Base-by-base conservation (phyloP, 2,329 filamentous ascomycete genomes). In the Geosmithia putterillii region DNA sequence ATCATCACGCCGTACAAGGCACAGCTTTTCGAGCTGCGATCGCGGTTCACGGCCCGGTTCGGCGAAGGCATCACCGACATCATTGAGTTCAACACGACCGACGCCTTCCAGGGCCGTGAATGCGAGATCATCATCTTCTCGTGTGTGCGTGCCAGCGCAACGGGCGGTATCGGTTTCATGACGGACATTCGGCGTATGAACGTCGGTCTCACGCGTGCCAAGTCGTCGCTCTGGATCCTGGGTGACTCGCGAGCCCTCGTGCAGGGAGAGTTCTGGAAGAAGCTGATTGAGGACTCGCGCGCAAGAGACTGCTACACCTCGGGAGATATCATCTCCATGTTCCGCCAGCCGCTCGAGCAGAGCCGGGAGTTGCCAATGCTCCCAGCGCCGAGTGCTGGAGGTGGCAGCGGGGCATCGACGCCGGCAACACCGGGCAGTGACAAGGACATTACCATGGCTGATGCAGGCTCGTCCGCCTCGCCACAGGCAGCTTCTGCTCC, bases 61-160 rank as follows among this genome's bases (percentile, higher is more conserved):
- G 88, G 90, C 32, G 76, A 85, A 3, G 64, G 61, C 1, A 88
- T 98, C 50, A 73, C 81, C 20, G 81, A 84, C 25, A 74, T 75
- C 18, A 83, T 98, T 50, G 94, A 98, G 51, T 98, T 98, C 74
- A 98, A 98, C 61, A 98, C 92, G 0, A 98, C 92, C 1, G 92
- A 98, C 64, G 94, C 92, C 17, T 98, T 95, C 61, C 88, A 98
- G 61, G 92, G 92, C 48, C 81, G 94, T 51, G 92, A 98, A 63
- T 92, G 88, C 55, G 92, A 98, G 57, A 83, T 98, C 49, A 96
- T 98, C 61, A 96, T 98, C 50, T 98, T 98, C 67, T 96, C 92
- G 36, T 98, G 94, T 61, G 92, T 98, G 47, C 82, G 92, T 66
- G 90, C 92, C 19, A 90, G 84, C 23, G 78, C 86, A n/a, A 85